Evolutionary conservation across 202 grass and related monocot species (phyloP).

Genomic region (Panicum hallii): DNA sequence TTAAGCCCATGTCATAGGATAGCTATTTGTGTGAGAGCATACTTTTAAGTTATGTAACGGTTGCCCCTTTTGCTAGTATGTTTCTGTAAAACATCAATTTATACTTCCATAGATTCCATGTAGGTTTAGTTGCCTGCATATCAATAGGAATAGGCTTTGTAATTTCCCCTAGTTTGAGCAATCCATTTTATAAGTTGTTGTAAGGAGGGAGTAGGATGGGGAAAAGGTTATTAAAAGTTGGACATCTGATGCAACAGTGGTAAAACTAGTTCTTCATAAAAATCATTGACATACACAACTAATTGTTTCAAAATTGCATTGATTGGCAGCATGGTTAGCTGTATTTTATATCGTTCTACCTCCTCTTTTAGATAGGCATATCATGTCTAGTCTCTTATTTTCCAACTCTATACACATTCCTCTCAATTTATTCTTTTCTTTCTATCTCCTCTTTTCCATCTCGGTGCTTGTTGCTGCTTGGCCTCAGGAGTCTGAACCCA

Average conservation of each 20-base stretch:
- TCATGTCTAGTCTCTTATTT: constrained; percentile 50
- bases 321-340: constrained; percentile 34
- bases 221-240: constrained; percentile 3
- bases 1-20: neutral
- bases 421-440: constrained; percentile 81
- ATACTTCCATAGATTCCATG: neutral
- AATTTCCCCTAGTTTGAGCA: constrained; percentile 17
- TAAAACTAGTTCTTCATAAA: constrained; percentile 10
- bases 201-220: neutral
- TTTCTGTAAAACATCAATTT: neutral
- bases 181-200: constrained; percentile 5
- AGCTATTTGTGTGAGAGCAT: neutral
- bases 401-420: constrained; percentile 56
- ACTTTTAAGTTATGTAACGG: constrained; percentile 7
- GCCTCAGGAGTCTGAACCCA: constrained; percentile 89
- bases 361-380: constrained; percentile 34
- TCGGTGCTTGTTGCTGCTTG: constrained; percentile 49
- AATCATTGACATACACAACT: neutral
- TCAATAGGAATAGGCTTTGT: neutral
- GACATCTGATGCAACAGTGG: neutral
- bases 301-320: constrained; percentile 9
- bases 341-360: constrained; percentile 35
- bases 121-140: neutral
- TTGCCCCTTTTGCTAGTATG: neutral
- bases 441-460: constrained; percentile 64